Base-by-base conservation (phyloP, 1,284 basidiomycete genomes). In the Cutaneotrichosporon curvatum region DNA sequence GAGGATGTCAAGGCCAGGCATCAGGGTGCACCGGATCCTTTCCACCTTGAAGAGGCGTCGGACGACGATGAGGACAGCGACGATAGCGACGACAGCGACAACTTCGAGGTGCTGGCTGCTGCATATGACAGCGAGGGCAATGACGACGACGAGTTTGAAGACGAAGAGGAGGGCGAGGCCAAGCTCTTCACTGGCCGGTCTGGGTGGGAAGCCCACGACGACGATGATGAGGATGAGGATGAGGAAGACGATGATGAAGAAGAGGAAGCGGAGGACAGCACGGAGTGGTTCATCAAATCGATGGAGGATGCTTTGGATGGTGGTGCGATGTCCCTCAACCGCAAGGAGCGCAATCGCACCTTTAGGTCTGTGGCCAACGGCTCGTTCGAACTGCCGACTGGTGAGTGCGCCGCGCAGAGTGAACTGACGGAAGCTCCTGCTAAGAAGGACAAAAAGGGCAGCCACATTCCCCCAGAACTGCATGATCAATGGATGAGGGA, bases 401-500 rank as follows among this genome's bases (percentile, higher is more conserved):
- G 66, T 68, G 48, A 48, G 67, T 28, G 1, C n/a, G n/a, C n/a
- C n/a, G n/a, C n/a, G n/a, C 25, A 18, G 11, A 22, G 20, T 18
- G 14, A 6, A 22, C 15, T 41, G 14, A 37, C 40, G 1, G 10
- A 46, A 65, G 65, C 46, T 28, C 63, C 62, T 0, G 58, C 43
- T 15, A 62, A 63, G 53, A 63, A 59, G 49, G 54, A 50, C 47
- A 67, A 67, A 50, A 83, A 83, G 61, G 76, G 71, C 33, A 76
- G 77, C 51, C 57, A 71, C 14, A 69, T 89, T 40, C 80, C 85
- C 0, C 65, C 74, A 2, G 78, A 83, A 9, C 75, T 95, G 1
- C 77, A 77, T 50, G 78, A 72, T 0, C 84, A 83, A 55, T 94
- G 88, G 88, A 78, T 81, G 50, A 78, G 78, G 43, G 90, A 94